Base-by-base conservation (phyloP, 2,329 filamentous ascomycete genomes). In the Trichoderma oligosporum region DNA sequence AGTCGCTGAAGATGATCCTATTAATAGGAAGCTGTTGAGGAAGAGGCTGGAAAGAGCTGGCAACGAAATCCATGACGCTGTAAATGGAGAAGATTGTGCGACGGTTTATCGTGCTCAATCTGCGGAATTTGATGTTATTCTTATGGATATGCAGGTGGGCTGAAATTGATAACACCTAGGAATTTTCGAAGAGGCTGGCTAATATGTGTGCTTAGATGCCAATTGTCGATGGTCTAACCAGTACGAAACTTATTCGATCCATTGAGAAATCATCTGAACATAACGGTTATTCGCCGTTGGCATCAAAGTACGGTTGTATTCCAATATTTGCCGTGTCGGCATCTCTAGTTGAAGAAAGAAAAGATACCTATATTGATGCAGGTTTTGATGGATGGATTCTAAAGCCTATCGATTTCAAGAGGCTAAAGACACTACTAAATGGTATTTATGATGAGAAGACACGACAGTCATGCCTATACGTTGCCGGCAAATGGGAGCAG, bases 361-460 rank as follows among this genome's bases (percentile, higher is more conserved):
- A 76, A 49, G 76, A 86, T 38, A 81, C 73, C 0, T 96, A 96
- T 63, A 81, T 91, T 41, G 79, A 88, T 42, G 84, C 85, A 6
- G 91, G 91, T 0, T 96, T 96, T 63, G 91, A 96, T 63, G 91
- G 88, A 22, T 96, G 91, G 91, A 91, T 96, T 24, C 75, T 95
- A 57, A 96, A 96, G 66, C 91, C 91, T 0, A 88, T 96, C 42
- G 85, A 93, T 60, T 95, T 96, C 67, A 83, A 84, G 63, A 81
- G 90, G 7, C 76, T 96, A 0, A 83, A 83, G 58, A 78, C 80
- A 20, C 76, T 96, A 7, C 78, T 96, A 56, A 71, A 76, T 1
- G 90, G 89, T 1, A 88, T 94, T 36, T 78, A 83, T 2, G 80
- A 89, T 44, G 74, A 80, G 0, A 72, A 80, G 0, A 73, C 79